phyloP scores from a whole-genome alignment of 1,284 basidiomycete genomes.

The Thelephora terrestris region DNA sequence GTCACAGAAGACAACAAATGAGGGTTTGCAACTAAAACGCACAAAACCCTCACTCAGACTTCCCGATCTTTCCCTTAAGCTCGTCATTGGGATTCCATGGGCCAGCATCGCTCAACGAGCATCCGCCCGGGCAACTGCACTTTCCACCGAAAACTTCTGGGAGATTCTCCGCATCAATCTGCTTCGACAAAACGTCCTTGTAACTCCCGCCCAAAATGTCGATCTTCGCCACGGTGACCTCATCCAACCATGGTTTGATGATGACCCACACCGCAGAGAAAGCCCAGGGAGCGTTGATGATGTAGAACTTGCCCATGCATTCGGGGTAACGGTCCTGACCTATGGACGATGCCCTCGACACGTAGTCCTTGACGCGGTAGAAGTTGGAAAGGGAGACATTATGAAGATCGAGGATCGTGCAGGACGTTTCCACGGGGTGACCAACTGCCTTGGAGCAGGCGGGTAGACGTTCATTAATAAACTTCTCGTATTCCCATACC shows the following conservation, averaged over 20 bases:
- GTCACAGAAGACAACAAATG: no score
- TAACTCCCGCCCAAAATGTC: conserved; percentile 67
- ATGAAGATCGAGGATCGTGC: conserved; percentile 93
- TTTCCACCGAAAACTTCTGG: conserved; percentile 80
- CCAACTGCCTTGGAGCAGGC: conserved; percentile 69
- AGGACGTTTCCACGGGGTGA: conserved; percentile 93
- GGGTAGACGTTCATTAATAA: conserved; percentile 71
- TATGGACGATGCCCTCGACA: conserved; percentile 69
- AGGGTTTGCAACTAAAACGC: no score
- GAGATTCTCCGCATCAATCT: conserved; percentile 79
- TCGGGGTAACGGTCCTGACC: conserved; percentile 92
- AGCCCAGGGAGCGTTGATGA: conserved; percentile 90
- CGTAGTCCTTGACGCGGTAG: conserved; percentile 90
- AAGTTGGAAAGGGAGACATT: conserved; percentile 79
- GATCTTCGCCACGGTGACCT: conserved; percentile 91
- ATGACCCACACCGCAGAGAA: conserved; percentile 86
- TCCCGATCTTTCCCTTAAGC: no score
- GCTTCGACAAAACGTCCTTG: conserved; percentile 59
- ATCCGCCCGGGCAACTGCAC: conserved; percentile 75
- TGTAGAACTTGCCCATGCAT: conserved; percentile 95
- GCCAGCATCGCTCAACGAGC: conserved; percentile 83
- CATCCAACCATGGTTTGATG: conserved; percentile 93
- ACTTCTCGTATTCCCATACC: conserved; percentile 92
- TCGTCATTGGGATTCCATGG: conserved; percentile 66
- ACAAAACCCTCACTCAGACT: no score